Base-by-base conservation (phyloP, 805 yeast genomes). In the Zygosaccharomyces siamensis region DNA sequence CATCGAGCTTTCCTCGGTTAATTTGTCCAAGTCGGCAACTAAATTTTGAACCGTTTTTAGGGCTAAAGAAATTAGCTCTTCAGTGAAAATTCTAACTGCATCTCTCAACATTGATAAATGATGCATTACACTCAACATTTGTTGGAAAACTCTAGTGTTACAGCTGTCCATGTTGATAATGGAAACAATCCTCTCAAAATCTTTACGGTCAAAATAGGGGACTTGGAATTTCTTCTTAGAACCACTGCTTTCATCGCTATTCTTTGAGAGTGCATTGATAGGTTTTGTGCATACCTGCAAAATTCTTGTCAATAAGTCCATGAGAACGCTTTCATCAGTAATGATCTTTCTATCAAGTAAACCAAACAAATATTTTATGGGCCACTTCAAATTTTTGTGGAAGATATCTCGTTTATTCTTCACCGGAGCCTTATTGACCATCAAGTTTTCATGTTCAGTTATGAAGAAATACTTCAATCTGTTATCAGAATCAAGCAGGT, bases 131-230 rank as follows among this genome's bases (percentile, higher is more conserved):
- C 86, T 79, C 45, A 90, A 74, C 0, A 90, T 82, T 62, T 89
- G 86, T 58, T 89, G 89, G 70, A 90, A 89, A 0, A 95, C 87
- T 38, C 84, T 78, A 54, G 87, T 83, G 31, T 90, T 81, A 61
- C 97, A 89, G 48, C 90, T 95, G 60, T 86, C 88, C 0, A 92
- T 79, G 4, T 84, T 79, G 46, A 90, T 72, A 28, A 87, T 80
- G 20, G 80, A 75, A 12, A 86, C 83, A 28, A 89, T 72, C 52
- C 75, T 76, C 42, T 79, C 76, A 59, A 88, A 71, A 54, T 83
- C 83, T 18, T 72, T 67, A 36, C 78, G 80, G 0, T 87, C 83
- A 55, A 90, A 79, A 37, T 68, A 66, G 2, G 96, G 95, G 1
- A 84, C 70, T 28, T 73, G 73, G 38, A 69, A 60, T 43, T 63